Conservation (phyloP, 2,329 filamentous ascomycete genomes). For the Penicillium sp. region DNA sequence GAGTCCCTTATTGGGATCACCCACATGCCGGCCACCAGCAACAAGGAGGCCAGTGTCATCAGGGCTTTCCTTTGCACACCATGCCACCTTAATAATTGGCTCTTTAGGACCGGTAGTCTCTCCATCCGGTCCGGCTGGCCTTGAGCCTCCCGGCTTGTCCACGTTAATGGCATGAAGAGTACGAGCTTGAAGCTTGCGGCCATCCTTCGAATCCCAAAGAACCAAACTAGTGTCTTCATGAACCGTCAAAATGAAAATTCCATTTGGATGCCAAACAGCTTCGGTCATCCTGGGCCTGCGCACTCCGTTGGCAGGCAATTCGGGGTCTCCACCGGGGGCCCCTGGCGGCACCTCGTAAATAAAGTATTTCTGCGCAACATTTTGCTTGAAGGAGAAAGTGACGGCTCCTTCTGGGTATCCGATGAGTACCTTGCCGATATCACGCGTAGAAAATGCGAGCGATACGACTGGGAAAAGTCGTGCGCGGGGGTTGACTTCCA, state of each 20-base stretch:
- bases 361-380: conserved; percentile 75
- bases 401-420: conserved; percentile 89
- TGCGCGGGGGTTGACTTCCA: conserved; percentile 69
- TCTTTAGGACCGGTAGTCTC: conserved; percentile 66
- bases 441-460: conserved; percentile 83
- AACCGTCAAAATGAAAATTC: conserved; percentile 82
- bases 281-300: conserved; percentile 78
- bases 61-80: conserved; percentile 93
- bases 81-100: conserved; percentile 77
- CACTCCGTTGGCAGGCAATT: conserved; percentile 63
- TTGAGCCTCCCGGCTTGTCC: conserved; percentile 64
- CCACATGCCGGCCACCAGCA: conserved; percentile 75
- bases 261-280: conserved; percentile 92
- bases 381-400: conserved; percentile 94
- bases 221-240: conserved; percentile 92
- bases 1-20: conserved; percentile 72
- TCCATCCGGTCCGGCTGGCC: conserved; percentile 42
- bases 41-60: conserved; percentile 91
- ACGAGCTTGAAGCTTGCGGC: conserved; percentile 78
- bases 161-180: conserved; percentile 76
- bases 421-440: conserved; percentile 88
- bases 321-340: conserved; percentile 76
- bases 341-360: conserved; percentile 81
- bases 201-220: conserved; percentile 92
- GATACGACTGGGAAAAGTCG: conserved; percentile 71